Evolutionary conservation across 2,329 filamentous ascomycete genomes (phyloP), one percentile per base, ranked within the genome.

Genomic region (Paracamarosporium sp.): DNA sequence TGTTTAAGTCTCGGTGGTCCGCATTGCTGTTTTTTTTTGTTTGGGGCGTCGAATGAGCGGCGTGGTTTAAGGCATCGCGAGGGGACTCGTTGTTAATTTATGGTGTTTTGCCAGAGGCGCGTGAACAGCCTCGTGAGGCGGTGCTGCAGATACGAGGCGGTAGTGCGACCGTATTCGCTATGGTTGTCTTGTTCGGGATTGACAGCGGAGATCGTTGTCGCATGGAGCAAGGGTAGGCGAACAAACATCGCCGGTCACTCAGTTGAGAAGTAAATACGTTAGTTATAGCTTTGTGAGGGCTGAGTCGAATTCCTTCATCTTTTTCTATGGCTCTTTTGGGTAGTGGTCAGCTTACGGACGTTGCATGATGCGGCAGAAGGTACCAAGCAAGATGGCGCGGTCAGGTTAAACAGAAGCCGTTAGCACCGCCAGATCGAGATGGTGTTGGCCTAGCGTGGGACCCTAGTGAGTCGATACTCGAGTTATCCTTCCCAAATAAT

Each of bases 91-190:
- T 4, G 13, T 20, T 12, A 13, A 28, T 35, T 50, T 40, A 38
- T 28, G 33, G 47, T 38, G 47, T 20, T 30, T 12, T 38, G 24
- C n/a, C 20, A 38, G 30, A 12, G 13, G 33, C 31, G 47, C 33
- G 47, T 50, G 33, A 17, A 27, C 24, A 50, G 31, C 33, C 47
- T 40, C 22, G 33, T n/a, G 47, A 38, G 47, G 47, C 47, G 47
- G 33, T 40, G 47, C 25, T 50, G n/a, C 47, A 50, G 33, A 40
- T 33, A 40, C 47, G 33, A 50, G 47, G 47, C 33, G 33, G 33
- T 28, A 28, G 33, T 28, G 47, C 33, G 28, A 30, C 24, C 47
- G 33, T 50, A 50, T 50, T 50, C 47, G 47, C 31, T 50, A 50
- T 38, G 47, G 22, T 20, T 50, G 15, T 38, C 47, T 50, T 28